These are phyloP conservation scores for Wickerhamomyces bovis DNA, from an alignment of 805 yeast species.

Conservation along the genomic window DNA sequence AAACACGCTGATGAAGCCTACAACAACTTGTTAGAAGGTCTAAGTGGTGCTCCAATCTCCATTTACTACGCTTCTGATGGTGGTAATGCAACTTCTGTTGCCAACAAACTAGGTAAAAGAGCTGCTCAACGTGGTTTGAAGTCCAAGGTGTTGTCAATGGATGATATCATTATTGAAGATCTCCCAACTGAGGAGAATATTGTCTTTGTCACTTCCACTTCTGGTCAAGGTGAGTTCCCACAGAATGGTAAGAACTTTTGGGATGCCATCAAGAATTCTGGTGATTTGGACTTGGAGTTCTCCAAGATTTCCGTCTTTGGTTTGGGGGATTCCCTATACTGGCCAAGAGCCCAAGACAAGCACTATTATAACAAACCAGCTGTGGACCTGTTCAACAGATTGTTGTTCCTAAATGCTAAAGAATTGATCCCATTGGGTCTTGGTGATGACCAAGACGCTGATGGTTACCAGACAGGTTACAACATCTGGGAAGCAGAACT, in stretches of 20 bases:
- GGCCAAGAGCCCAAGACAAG: slow-evolving; percentile 96
- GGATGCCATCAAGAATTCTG: slow-evolving; percentile 62
- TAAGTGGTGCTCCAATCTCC: slow-evolving; percentile 79
- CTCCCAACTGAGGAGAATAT: slow-evolving; percentile 45
- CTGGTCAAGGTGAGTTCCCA: slow-evolving; percentile 95
- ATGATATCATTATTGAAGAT: slow-evolving; percentile 52
- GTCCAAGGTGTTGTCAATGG: slow-evolving; percentile 48
- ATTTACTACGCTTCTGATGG: slow-evolving; percentile 89
- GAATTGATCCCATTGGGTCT: slow-evolving; percentile 71
- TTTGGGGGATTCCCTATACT: slow-evolving; percentile 88
- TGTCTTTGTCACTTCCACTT: slow-evolving; percentile 72
- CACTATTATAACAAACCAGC: slow-evolving; percentile 92
- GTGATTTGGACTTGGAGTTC: slow-evolving; percentile 63
- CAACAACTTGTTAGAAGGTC: slow-evolving; percentile 70
- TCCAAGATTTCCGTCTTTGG: slow-evolving; percentile 75
- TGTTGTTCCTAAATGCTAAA: slow-evolving; percentile 67
- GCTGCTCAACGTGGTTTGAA: slow-evolving; percentile 49
- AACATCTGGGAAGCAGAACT: slow-evolving; percentile 76
- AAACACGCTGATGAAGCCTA: slow-evolving; percentile 72
- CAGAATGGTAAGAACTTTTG: slow-evolving; percentile 69
- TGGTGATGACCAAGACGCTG: slow-evolving; percentile 98
- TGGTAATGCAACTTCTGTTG: slow-evolving; percentile 83
- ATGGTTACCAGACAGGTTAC: slow-evolving; percentile 90
- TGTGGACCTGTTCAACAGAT: slow-evolving; percentile 59
- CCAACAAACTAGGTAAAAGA: slow-evolving; percentile 53